Percentiles rank a stretch among this genome's conserved stretches.
phyloP scores from a whole-genome alignment of 2,329 filamentous ascomycete genomes.

The Drechslera avenae region DNA sequence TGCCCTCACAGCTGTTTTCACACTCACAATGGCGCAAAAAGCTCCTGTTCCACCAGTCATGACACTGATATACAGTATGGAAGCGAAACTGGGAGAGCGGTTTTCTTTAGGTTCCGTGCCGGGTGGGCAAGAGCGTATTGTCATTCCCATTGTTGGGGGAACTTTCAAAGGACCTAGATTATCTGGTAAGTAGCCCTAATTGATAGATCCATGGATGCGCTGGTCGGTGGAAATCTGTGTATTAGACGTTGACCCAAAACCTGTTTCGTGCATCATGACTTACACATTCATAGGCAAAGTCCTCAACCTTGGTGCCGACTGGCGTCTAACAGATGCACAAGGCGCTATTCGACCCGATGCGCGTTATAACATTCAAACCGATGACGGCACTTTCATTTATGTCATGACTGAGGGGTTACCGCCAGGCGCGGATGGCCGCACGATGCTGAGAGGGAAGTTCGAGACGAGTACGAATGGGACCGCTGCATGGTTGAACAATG shows the following conservation, averaged over 20 bases:
- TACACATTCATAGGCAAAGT: conserved; percentile 30
- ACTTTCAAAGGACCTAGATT: conserved; percentile 36
- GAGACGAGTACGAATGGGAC: conserved; percentile 41
- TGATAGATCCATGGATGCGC: not conserved
- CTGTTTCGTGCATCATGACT: conserved; percentile 15
- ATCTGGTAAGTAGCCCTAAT: conserved; percentile 22
- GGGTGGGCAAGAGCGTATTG: conserved; percentile 29
- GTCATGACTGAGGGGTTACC: conserved; percentile 42
- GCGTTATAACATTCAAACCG: conserved; percentile 45
- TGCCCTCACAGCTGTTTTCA: conserved; percentile 6
- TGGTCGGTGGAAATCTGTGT: no score
- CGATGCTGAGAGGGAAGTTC: conserved; percentile 42
- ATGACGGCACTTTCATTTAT: conserved; percentile 44
- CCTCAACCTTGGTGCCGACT: conserved; percentile 47
- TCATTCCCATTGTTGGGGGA: conserved; percentile 39
- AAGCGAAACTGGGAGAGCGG: conserved; percentile 23
- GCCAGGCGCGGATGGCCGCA: conserved; percentile 27
- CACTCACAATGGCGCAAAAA: conserved; percentile 21
- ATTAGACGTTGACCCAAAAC: not conserved
- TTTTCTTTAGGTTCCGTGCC: conserved; percentile 30
- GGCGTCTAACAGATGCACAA: conserved; percentile 39
- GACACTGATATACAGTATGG: conserved; percentile 34
- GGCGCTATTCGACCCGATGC: conserved; percentile 42
- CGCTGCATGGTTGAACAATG: conserved; percentile 48
- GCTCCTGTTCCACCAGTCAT: conserved; percentile 23